Conservation (phyloP, 768 basidiomycete species). For the Boletus insuetus region DNA sequence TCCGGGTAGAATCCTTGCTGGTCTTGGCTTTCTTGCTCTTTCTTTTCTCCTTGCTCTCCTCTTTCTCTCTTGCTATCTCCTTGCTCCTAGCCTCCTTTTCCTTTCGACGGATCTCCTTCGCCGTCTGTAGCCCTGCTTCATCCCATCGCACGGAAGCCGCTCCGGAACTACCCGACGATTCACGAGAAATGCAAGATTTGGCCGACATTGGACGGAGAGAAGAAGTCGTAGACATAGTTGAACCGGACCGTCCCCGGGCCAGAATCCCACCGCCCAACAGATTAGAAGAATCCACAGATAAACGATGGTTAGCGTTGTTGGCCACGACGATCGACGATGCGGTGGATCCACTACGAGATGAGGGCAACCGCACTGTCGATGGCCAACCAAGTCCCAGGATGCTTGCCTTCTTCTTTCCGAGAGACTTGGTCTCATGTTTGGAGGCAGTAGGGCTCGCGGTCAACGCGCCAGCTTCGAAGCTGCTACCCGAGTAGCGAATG, state of each 20-base stretch:
- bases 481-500: constrained; percentile 52
- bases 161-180: constrained; percentile 41
- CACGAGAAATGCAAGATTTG: constrained; percentile 38
- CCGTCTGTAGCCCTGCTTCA: constrained; percentile 46
- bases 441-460: constrained; percentile 35
- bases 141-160: constrained; percentile 49
- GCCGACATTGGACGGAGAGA: constrained; percentile 49
- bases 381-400: constrained; percentile 64
- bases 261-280: constrained; percentile 31
- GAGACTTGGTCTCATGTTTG: constrained; percentile 31
- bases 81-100: constrained; percentile 37
- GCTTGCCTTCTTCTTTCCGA: constrained; percentile 56
- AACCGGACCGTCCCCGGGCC: constrained; percentile 36
- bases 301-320: constrained; percentile 11
- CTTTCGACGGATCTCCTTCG: constrained; percentile 44
- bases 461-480: constrained; percentile 66
- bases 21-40: constrained; percentile 29
- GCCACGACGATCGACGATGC: constrained; percentile 32
- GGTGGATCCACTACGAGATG: constrained; percentile 33
- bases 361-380: constrained; percentile 48
- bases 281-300: constrained; percentile 34
- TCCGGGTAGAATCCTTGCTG: constrained; percentile 37
- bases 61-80: constrained; percentile 34
- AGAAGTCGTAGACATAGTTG: constrained; percentile 39
- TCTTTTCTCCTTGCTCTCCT: constrained; percentile 31